Percentiles rank a stretch among this genome's conserved stretches.
These are phyloP conservation scores for Neltuma alba DNA, from an alignment of 306 rosid genomes.

Conservation along the genomic window DNA sequence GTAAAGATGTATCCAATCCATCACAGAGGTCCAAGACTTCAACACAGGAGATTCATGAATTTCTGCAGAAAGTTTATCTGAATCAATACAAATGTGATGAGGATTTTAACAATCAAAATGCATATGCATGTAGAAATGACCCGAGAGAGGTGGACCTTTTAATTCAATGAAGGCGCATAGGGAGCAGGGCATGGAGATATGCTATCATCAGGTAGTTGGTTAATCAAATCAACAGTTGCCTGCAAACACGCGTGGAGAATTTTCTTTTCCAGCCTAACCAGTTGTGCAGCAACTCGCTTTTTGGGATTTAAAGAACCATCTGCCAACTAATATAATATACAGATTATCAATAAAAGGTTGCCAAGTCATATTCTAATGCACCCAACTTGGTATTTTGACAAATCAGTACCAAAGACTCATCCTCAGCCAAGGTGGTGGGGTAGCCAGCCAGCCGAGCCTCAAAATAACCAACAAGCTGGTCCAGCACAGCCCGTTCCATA, in stretches of 20 bases:
- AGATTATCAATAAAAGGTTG: conserved; percentile 34
- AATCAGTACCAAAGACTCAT: conserved; percentile 72
- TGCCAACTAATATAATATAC: conserved; percentile 55
- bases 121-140: neutral
- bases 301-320: conserved; percentile 75
- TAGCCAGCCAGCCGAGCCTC: conserved; percentile 79
- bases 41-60: neutral
- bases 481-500: conserved; percentile 92
- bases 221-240: conserved; percentile 60
- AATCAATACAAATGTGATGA: conserved; percentile 16
- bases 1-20: conserved; percentile 36
- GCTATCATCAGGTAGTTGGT: conserved; percentile 77
- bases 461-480: conserved; percentile 85
- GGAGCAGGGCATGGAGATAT: conserved; percentile 92
- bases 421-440: conserved; percentile 88
- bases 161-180: conserved; percentile 77
- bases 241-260: conserved; percentile 87
- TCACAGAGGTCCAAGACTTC: conserved; percentile 17
- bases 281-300: conserved; percentile 85
- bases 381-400: neutral
- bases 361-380: neutral
- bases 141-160: conserved; percentile 46
- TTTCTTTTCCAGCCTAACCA: conserved; percentile 82
- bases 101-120: conserved; percentile 7
- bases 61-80: conserved; percentile 28